Evolutionary conservation across 2,329 filamentous ascomycete species (phyloP), one percentile per base, ranked within the genome.

Genomic region (Juglanconis juglandina): DNA sequence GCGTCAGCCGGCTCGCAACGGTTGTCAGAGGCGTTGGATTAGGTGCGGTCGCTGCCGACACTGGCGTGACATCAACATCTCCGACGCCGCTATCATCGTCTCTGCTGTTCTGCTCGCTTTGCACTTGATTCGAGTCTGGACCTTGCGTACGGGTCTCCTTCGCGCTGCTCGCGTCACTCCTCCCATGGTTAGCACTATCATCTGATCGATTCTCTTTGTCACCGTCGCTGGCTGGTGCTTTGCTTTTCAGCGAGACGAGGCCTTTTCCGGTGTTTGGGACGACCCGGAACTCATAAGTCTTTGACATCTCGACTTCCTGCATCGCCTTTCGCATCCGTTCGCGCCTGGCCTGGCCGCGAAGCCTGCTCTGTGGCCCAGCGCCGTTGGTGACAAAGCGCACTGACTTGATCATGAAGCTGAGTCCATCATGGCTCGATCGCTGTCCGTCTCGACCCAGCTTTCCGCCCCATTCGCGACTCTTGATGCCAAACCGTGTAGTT

Each of bases 331-430:
- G 76, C 69, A 86, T 87, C 47, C 84, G 76, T 66, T 86, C 82
- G 10, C 83, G 73, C 4, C 83, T 74, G 1, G 75, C 84, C 67
- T 82, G 82, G 54, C 84, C 84, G 3, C 83, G 76, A 2, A 86
- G 76, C 51, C 83, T 74, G 34, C 80, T 80, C 68, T 85, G 82
- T 59, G 76, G 82, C 64, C 80, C 81, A 0, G 84, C 88, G 11
- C 95, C 92, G 64, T 86, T 83, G 64, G 91, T 88, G 0, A 97
- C 90, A 87, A 93, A 98, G 56, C 92, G 87, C 10, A 96, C 84
- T 56, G 87, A 86, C 63, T 87, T 81, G 52, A 99, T 85, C 81
- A 90, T 92, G 75, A 91, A 98, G 71, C 92, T 96, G 72, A 96
- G 84, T 3, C 93, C 93, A 67, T 96, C 92, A 69, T 97, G 92